Base-by-base conservation (phyloP, 1,139 yeast genomes). In the Komagataea norvegica region DNA sequence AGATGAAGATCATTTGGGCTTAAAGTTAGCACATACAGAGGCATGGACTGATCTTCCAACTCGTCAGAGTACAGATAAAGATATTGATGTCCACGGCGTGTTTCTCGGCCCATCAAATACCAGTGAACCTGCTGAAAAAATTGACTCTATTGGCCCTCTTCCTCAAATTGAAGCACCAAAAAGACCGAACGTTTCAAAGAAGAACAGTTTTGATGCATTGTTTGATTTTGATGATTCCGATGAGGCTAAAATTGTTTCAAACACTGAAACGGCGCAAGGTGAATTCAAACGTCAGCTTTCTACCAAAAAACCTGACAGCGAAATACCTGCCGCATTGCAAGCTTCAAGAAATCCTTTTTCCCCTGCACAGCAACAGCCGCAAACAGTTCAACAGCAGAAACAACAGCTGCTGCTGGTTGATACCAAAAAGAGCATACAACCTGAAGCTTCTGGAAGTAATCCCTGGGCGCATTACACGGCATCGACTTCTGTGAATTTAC, bases 331-430 rank as follows among this genome's bases (percentile, higher is more conserved):
- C 24, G 8, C 24, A 21, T 21, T 14, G 22, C 11, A 29, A 27
- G 26, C 23, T 19, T 30, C 44, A 22, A 36, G 44, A 38, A 51
- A 51, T 19, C 55, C 54, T 22, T 51, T 51, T 33, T 47, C 49
- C 5, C 29, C 44, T 4, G 17, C 26, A 5, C 16, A 39, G 10
- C 19, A n/a, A 21, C 36, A 6, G 34, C 45, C 16, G 29, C 42
- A 11, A 14, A 40, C 14, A 21, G 11, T 6, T 16, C 21, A 4
- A 17, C 29, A 23, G 19, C 27, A 3, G 7, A 24, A 34, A 13
- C 14, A 17, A 8, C 18, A n/a, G n/a, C n/a, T n/a, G n/a, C n/a
- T n/a, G n/a, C n/a, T n/a, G n/a, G n/a, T 48, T 10, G 46, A 46
- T 8, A 35, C 34, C 9, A 37, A 40, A 22, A 33, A 38, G 8